Evolutionary conservation across 2,329 filamentous ascomycete genomes (phyloP), one percentile per base, ranked within the genome.

Genomic region (Truncatella angustata): DNA sequence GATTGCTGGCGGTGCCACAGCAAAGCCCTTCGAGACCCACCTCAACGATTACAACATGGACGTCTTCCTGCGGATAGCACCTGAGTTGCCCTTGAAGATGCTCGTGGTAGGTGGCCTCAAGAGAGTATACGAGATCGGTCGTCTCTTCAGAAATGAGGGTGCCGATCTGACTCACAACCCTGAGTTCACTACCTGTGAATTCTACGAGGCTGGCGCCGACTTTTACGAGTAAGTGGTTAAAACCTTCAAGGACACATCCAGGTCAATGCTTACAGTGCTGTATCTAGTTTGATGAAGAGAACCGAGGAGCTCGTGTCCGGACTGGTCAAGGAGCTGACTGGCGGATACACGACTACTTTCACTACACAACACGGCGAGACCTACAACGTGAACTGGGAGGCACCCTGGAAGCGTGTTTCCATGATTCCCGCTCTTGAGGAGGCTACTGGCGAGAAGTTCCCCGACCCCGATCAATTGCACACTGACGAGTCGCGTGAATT

Each of bases 1-100:
- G 64, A 96, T 96, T 67, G 91, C 94, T 26, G 95, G 94, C 61
- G 30, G 45, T 34, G 94, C 94, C 30, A 97, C 94, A 1, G 94
- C 94, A 54, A 91, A 89, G 76, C 94, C 94, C 4, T 99, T 99
- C 74, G 79, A 89, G 61, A 97, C 94, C 12, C 88, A 96, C 72
- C 94, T 97, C 78, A 99, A 99, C 72, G 94, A 97, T 49, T 81
- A 94, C 48, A 84, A 96, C 71, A 91, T 96, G 85, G 87, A 96
- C 63, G 86, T 99, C 71, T 97, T 88, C 74, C 88, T 99, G 83
- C 88, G 94, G 67, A 85, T 97, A 43, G 94, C 95, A 1, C 95
- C 94, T 1, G 94, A 99, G 73, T 77, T 99, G 51, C 96, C 95
- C 73, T 86, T 99, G 63, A 99, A 99, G 88, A 91, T 95, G 85